These are phyloP conservation scores for Achaetomiella virescens DNA, from an alignment of 495 filamentous ascomycete species.

Conservation along the genomic window DNA sequence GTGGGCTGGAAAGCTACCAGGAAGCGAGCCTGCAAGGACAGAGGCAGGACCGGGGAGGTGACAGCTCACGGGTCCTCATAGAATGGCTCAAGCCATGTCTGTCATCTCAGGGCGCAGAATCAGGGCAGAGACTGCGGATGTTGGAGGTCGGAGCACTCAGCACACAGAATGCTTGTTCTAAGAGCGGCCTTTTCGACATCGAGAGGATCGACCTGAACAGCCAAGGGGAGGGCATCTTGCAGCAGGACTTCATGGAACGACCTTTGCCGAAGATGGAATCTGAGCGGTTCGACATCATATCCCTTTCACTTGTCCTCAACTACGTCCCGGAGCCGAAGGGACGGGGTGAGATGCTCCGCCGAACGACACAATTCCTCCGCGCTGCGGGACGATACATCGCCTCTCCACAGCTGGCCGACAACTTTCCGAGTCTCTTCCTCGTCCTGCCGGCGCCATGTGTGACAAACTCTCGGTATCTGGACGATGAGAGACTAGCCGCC, in stretches of 20 bases:
- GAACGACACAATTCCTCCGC: conserved; percentile 62
- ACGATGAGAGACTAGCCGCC: conserved; percentile 58
- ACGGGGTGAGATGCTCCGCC: conserved; percentile 81
- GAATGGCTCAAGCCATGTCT: conserved; percentile 64
- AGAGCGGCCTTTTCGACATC: conserved; percentile 61
- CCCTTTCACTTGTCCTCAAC: conserved; percentile 91
- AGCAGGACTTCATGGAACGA: conserved; percentile 93
- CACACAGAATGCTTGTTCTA: conserved; percentile 75
- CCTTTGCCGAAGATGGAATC: conserved; percentile 57
- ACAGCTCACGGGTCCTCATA: conserved; percentile 80
- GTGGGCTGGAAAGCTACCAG: conserved; percentile 82
- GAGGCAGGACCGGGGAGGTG: conserved; percentile 74
- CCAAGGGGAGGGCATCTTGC: conserved; percentile 67
- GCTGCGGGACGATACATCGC: conserved; percentile 15
- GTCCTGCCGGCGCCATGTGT: conserved; percentile 87
- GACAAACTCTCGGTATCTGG: conserved; percentile 85
- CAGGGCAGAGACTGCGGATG: conserved; percentile 47
- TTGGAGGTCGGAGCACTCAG: conserved; percentile 90
- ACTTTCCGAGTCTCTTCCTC: conserved; percentile 77
- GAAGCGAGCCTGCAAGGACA: conserved; percentile 85
- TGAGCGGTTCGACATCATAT: conserved; percentile 80
- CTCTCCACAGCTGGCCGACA: conserved; percentile 22
- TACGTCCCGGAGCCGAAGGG: conserved; percentile 72
- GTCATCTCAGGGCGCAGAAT: conserved; percentile 22
- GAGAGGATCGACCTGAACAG: conserved; percentile 88